Evolutionary conservation across 108 stramenopile genomes (phyloP), one percentile per base, ranked within the genome.

Genomic region (Nitzschia inconspicua): DNA sequence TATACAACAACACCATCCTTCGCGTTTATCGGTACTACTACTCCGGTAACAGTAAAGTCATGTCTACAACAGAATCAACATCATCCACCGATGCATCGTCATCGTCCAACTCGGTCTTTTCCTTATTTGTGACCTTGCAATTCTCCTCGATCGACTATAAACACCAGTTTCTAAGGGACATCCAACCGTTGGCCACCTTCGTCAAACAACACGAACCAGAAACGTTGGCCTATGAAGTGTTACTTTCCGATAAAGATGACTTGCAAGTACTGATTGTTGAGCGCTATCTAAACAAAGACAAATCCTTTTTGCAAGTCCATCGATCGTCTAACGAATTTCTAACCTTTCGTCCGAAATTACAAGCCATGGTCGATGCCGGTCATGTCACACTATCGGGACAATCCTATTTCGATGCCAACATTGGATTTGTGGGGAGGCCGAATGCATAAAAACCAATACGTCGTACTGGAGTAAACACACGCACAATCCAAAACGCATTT

Each of bases 251-350:
- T 40, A 71, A 75, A 39, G 66, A 84, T 52, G 75, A 74, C 11
- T 65, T 83, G n/a, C 44, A 52, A 49, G 76, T 83, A 5, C 13
- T 80, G 29, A 18, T 88, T 13, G 14, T 84, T 34, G 86, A 88
- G 44, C 77, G 86, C 28, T 88, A 88, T 50, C 34, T 40, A n/a
- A 77, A 84, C 60, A 88, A 88, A 55, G 76, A 83, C 4, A 20
- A 70, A 20, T 81, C 76, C 1, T 88, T 72, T 63, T 57, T 83
- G 40, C 36, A 70, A 18, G 49, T 83, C 1, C 86, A 88, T 54
- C 63, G 52, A 31, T 76, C 66, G 0, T 77, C 79, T 1, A 57
- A 36, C 20, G 56, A 76, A 27, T 88, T 84, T 62, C 40, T 70
- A 30, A 68, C 60, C 34, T 88, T 84, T 73, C 75, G 86, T 44